phyloP scores from a whole-genome alignment of 2,329 filamentous ascomycete genomes.

The Nectriaceae sp. region DNA sequence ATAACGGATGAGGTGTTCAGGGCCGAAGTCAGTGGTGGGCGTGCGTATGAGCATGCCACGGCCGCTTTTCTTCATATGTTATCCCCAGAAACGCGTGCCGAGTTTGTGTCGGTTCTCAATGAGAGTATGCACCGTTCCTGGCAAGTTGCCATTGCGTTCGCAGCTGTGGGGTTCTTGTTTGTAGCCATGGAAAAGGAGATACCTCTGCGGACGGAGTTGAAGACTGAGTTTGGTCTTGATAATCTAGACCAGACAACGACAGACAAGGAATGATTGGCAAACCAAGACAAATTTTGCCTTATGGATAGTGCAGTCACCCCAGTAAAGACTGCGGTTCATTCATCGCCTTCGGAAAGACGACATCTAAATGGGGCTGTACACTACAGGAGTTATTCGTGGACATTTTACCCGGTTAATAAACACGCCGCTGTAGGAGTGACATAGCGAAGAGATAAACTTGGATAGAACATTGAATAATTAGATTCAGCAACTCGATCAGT shows the following conservation, averaged over 20 bases:
- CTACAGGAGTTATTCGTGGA: too few relatives aligned
- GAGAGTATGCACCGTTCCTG: neutral
- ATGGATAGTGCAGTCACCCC: too few relatives aligned
- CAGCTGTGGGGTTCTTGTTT: neutral
- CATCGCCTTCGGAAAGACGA: too few relatives aligned
- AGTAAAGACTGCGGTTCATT: too few relatives aligned
- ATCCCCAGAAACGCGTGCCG: neutral
- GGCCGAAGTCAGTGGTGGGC: slow-evolving; percentile 17
- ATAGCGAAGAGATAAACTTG: too few relatives aligned
- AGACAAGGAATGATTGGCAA: too few relatives aligned
- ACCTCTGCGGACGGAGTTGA: neutral
- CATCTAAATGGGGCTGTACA: too few relatives aligned
- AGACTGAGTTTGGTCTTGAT: neutral
- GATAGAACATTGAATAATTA: too few relatives aligned
- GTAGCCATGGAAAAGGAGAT: neutral
- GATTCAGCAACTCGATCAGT: too few relatives aligned
- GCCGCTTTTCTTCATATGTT: neutral
- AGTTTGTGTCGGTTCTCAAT: neutral
- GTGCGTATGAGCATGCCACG: slow-evolving; percentile 5
- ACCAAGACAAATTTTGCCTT: too few relatives aligned
- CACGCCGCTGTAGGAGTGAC: too few relatives aligned
- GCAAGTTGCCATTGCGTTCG: neutral
- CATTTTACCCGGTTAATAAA: too few relatives aligned
- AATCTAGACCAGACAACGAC: neutral
- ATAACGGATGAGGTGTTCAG: slow-evolving; percentile 11